A percentile compares a stretch with the other conserved stretches of the same genome.
Evolutionary conservation across 345 rosid species (phyloP).

Genomic region (Eutrema japonicum): DNA sequence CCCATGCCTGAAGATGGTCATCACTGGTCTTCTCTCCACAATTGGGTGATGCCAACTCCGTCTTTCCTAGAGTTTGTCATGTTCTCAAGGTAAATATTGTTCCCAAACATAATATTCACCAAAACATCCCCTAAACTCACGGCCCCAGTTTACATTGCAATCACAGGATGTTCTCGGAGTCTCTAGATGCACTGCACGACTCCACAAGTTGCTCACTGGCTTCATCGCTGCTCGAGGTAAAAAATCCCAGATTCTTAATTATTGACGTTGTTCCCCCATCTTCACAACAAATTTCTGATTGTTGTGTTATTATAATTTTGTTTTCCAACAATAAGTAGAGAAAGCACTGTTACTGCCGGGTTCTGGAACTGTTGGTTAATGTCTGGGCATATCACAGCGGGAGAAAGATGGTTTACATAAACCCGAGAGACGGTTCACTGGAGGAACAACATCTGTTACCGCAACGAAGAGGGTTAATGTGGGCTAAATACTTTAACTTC

Average conservation of each 20-base stretch:
- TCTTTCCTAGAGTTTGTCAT: conserved; percentile 87
- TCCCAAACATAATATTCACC: neutral
- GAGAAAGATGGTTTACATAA: conserved; percentile 83
- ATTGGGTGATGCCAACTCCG: conserved; percentile 99
- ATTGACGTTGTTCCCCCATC: neutral
- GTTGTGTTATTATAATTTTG: neutral
- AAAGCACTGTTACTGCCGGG: conserved; percentile 88
- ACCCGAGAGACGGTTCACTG: conserved; percentile 68
- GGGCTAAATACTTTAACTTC: conserved; percentile 81
- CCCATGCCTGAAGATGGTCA: conserved; percentile 96
- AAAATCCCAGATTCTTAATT: conserved; percentile 19
- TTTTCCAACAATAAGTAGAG: conserved; percentile 53
- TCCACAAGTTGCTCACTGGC: conserved; percentile 59
- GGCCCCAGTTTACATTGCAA: neutral
- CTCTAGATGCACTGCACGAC: conserved; percentile 74
- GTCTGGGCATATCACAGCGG: conserved; percentile 98
- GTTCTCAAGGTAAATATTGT: conserved; percentile 74
- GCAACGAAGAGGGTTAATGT: conserved; percentile 65
- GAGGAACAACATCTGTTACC: conserved; percentile 78
- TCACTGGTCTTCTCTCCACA: conserved; percentile 88
- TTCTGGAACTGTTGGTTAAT: conserved; percentile 80
- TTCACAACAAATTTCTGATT: conserved; percentile 17
- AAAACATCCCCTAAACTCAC: conserved; percentile 24
- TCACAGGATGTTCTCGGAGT: conserved; percentile 90
- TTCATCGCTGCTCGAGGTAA: conserved; percentile 73